Evolutionary conservation across 1,139 yeast species (phyloP).

Genomic region (Kodamaea derodonti): DNA sequence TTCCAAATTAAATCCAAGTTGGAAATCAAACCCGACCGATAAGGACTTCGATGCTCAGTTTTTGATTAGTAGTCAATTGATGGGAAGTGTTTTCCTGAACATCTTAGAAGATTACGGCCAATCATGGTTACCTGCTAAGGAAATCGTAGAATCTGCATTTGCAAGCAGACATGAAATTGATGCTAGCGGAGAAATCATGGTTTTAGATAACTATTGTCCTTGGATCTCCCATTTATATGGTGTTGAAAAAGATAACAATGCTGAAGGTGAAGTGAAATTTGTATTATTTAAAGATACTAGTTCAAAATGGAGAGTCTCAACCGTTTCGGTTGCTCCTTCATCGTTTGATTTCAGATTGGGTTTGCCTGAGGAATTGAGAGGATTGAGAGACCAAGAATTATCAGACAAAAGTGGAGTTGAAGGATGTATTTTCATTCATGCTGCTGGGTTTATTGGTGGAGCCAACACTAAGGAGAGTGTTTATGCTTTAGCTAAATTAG

Average conservation of each 20-base stretch:
- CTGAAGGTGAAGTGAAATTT: slow-evolving; percentile 60
- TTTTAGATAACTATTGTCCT: slow-evolving; percentile 73
- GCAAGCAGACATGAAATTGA: slow-evolving; percentile 50
- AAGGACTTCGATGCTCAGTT: slow-evolving; percentile 66
- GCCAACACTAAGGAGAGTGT: slow-evolving; percentile 79
- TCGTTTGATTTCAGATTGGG: slow-evolving; percentile 85
- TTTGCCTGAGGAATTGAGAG: slow-evolving; percentile 89
- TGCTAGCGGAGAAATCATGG: slow-evolving; percentile 65
- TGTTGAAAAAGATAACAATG: slow-evolving; percentile 60
- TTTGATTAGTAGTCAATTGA: slow-evolving; percentile 66
- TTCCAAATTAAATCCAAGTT: slow-evolving; percentile 76
- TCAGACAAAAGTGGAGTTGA: slow-evolving; percentile 70
- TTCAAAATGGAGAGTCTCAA: slow-evolving; percentile 82
- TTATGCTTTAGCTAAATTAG: slow-evolving; percentile 60
- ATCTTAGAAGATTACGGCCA: slow-evolving; percentile 70
- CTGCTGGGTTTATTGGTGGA: slow-evolving; percentile 98
- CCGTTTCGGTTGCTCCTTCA: slow-evolving; percentile 71
- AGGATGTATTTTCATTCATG: slow-evolving; percentile 89
- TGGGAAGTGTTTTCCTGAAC: slow-evolving; percentile 76
- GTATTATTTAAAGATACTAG: slow-evolving; percentile 76
- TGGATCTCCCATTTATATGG: slow-evolving; percentile 92
- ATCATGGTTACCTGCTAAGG: slow-evolving; percentile 90
- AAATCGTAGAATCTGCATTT: slow-evolving; percentile 69
- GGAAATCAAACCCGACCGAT: slow-evolving; percentile 69
- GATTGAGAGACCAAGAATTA: slow-evolving; percentile 82